Evolutionary conservation across 306 rosid genomes (phyloP).

Genomic region (Spatholobus suberectus): DNA sequence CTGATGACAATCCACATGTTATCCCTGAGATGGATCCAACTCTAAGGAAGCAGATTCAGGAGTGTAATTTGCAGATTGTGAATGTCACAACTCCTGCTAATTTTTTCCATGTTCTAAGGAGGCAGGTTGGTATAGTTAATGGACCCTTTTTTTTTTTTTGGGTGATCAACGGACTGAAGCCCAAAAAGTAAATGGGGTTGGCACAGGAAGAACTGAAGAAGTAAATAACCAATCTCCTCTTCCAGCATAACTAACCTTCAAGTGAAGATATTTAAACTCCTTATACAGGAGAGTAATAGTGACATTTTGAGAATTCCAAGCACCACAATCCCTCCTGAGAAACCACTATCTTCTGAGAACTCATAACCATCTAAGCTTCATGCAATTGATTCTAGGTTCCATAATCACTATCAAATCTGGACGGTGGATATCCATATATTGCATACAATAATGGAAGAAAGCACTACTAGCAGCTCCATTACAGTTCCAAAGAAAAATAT

Average conservation of each 20-base stretch:
- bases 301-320: not conserved
- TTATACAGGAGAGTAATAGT: not conserved
- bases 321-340: not conserved
- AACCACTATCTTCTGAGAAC: not conserved
- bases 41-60: slow-evolving; percentile 93
- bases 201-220: not conserved
- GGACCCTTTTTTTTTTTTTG: not conserved
- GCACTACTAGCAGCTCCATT: not conserved
- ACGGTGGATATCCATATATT: not conserved
- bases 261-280: not conserved
- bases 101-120: slow-evolving; percentile 94
- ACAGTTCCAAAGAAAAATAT: not conserved
- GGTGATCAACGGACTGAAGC: not conserved
- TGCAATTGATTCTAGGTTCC: not conserved
- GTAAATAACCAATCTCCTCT: not conserved
- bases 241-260: not conserved
- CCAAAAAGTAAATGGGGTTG: not conserved
- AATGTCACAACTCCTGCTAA: slow-evolving; percentile 98
- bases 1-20: slow-evolving; percentile 90
- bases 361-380: not conserved
- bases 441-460: not conserved
- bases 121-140: slow-evolving; percentile 69
- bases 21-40: slow-evolving; percentile 99
- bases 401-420: not conserved
- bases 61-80: slow-evolving; percentile 97